Conservation (phyloP, 768 basidiomycete species). For the Agrocybe pediades region DNA sequence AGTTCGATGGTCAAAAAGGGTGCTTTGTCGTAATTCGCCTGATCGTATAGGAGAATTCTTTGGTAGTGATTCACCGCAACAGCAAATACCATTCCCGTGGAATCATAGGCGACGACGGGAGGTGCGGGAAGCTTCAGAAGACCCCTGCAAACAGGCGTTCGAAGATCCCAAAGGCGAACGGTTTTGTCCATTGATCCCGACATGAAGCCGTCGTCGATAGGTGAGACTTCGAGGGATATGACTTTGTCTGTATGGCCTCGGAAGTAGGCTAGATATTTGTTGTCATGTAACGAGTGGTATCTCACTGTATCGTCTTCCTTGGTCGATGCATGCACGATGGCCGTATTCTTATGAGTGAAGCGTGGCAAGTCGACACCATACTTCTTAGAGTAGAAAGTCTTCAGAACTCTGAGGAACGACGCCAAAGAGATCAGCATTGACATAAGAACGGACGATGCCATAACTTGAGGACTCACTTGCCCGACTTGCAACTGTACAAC, state of each 20-base stretch:
- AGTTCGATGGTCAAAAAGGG: slow-evolving; percentile 87
- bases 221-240: slow-evolving; percentile 88
- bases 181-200: slow-evolving; percentile 94
- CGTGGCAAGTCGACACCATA: slow-evolving; percentile 95
- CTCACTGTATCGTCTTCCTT: slow-evolving; percentile 95
- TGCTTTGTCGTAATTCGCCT: slow-evolving; percentile 85
- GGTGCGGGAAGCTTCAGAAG: slow-evolving; percentile 71
- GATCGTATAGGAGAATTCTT: slow-evolving; percentile 84
- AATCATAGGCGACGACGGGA: slow-evolving; percentile 85
- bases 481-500: slow-evolving; percentile 84
- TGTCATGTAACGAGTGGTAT: slow-evolving; percentile 94
- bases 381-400: slow-evolving; percentile 89
- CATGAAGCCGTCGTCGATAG: slow-evolving; percentile 94
- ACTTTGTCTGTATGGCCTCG: slow-evolving; percentile 91
- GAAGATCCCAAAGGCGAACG: slow-evolving; percentile 94
- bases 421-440: slow-evolving; percentile 18
- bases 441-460: slow-evolving; percentile 2
- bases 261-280: slow-evolving; percentile 95
- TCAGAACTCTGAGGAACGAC: slow-evolving; percentile 65
- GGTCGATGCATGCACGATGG: slow-evolving; percentile 88
- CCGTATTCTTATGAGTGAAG: slow-evolving; percentile 89
- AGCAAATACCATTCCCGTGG: slow-evolving; percentile 82
- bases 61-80: slow-evolving; percentile 83
- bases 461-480: slow-evolving; percentile 75
- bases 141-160: slow-evolving; percentile 76